Percentiles rank a stretch among this genome's conserved stretches.
phyloP scores from a whole-genome alignment of 495 filamentous ascomycete species.

The Glonium stellatum region DNA sequence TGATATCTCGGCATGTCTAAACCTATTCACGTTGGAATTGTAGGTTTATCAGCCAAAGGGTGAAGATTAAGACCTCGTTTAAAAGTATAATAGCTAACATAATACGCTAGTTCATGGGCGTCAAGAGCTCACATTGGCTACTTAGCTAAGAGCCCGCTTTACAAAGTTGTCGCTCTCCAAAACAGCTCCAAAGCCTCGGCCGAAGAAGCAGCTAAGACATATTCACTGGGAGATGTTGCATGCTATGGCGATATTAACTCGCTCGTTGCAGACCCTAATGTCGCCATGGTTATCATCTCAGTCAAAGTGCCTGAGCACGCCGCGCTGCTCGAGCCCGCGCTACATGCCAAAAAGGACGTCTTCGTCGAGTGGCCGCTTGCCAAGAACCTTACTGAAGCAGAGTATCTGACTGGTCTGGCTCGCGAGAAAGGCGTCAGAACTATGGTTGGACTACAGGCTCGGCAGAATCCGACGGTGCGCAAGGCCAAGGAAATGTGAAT shows the following conservation, averaged over 20 bases:
- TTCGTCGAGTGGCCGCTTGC: conserved; percentile 54
- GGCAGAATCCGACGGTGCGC: conserved; percentile 38
- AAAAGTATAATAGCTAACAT: not conserved
- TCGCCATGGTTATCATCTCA: conserved; percentile 53
- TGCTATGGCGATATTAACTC: conserved; percentile 45
- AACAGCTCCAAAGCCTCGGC: conserved; percentile 50
- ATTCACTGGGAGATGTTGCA: conserved; percentile 35
- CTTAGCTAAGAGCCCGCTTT: conserved; percentile 37
- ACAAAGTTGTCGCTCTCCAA: conserved; percentile 52
- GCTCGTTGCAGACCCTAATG: conserved; percentile 47
- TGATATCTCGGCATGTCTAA: too few relatives aligned
- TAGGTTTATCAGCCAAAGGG: not conserved
- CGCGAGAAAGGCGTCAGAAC: conserved; percentile 38
- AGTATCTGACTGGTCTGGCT: conserved; percentile 41
- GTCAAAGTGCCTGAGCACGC: conserved; percentile 52
- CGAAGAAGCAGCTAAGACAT: conserved; percentile 42
- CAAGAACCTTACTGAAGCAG: conserved; percentile 31
- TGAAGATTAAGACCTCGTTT: not conserved
- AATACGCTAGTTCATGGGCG: conserved; percentile 42
- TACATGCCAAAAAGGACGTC: conserved; percentile 51
- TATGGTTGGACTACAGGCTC: conserved; percentile 48
- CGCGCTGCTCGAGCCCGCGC: conserved; percentile 39
- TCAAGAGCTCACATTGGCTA: conserved; percentile 49
- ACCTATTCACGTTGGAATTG: not conserved
- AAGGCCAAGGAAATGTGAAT: too few relatives aligned